A percentile compares a stretch with the other conserved stretches of the same genome.
These are phyloP conservation scores for Cymbopogon citratus DNA, from an alignment of 176 grass and related monocot genomes.

Conservation along the genomic window DNA sequence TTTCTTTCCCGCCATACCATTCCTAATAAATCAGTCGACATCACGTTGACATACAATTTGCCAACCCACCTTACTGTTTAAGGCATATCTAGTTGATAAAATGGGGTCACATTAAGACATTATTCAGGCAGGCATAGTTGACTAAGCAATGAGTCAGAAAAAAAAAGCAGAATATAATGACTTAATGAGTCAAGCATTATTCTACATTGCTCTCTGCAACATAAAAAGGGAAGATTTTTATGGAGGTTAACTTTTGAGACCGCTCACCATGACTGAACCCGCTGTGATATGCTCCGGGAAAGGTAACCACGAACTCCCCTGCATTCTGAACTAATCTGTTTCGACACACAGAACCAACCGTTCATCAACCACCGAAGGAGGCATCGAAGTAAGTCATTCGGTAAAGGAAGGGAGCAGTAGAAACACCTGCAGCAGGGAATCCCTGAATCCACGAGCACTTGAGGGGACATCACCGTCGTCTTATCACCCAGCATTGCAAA, in stretches of 20 bases:
- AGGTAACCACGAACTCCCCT: conserved; percentile 97
- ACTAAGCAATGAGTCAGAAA: background rate
- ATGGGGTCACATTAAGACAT: background rate
- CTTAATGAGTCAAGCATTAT: background rate
- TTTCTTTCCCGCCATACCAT: background rate
- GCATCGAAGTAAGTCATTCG: conserved; percentile 8
- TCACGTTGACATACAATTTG: background rate
- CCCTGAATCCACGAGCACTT: conserved; percentile 68
- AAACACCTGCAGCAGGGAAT: conserved; percentile 90
- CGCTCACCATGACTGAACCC: conserved; percentile 81
- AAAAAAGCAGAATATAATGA: background rate
- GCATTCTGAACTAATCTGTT: conserved; percentile 96
- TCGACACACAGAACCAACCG: background rate
- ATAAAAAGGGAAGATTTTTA: background rate
- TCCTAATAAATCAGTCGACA: background rate
- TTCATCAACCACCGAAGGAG: background rate
- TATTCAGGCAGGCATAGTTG: background rate
- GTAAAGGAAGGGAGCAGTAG: background rate
- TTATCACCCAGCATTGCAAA: conserved; percentile 79
- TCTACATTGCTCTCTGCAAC: background rate
- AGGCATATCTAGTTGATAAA: background rate
- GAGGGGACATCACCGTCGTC: conserved; percentile 87
- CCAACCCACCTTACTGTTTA: background rate
- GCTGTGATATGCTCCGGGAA: conserved; percentile 83
- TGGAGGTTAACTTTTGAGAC: conserved; percentile 1